A percentile compares a stretch with the other conserved stretches of the same genome.
phyloP scores from a whole-genome alignment of 192 early-diverging fungal species.

The Umbelopsis ramanniana region DNA sequence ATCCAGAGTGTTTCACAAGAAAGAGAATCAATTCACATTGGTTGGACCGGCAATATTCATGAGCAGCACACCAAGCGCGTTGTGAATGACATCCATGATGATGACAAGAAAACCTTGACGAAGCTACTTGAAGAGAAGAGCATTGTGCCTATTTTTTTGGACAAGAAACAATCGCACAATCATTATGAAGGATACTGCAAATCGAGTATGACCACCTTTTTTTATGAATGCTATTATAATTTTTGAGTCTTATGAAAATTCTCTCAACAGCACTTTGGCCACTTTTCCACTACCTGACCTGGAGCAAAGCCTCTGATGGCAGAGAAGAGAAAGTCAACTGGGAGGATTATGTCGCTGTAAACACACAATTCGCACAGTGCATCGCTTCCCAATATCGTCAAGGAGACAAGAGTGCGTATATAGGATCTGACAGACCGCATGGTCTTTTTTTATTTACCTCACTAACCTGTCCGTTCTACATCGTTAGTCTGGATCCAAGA shows the following conservation, averaged over 20 bases:
- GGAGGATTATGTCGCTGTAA: slow-evolving; percentile 82
- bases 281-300: slow-evolving; percentile 92
- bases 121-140: slow-evolving; percentile 57
- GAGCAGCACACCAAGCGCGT: slow-evolving; percentile 60
- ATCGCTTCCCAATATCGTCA: slow-evolving; percentile 72
- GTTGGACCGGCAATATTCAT: slow-evolving; percentile 68
- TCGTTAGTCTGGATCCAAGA: slow-evolving; percentile 97
- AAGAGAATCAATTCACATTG: slow-evolving; percentile 71
- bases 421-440: not conserved
- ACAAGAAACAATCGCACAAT: slow-evolving; percentile 66
- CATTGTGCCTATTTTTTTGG: slow-evolving; percentile 80
- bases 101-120: slow-evolving; percentile 57
- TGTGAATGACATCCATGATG: slow-evolving; percentile 53
- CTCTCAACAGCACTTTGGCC: slow-evolving; percentile 86
- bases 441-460: not conserved
- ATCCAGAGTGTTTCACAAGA: slow-evolving; percentile 67
- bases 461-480: slow-evolving; percentile 13
- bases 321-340: slow-evolving; percentile 68
- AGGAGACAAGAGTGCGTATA: slow-evolving; percentile 76
- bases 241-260: not conserved
- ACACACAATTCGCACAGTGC: slow-evolving; percentile 76
- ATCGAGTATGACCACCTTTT: slow-evolving; percentile 54
- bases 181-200: slow-evolving; percentile 99
- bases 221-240: too few relatives aligned
- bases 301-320: slow-evolving; percentile 74